Base-by-base conservation (phyloP, 2,329 filamentous ascomycete genomes). In the Aspergillus jensenii region DNA sequence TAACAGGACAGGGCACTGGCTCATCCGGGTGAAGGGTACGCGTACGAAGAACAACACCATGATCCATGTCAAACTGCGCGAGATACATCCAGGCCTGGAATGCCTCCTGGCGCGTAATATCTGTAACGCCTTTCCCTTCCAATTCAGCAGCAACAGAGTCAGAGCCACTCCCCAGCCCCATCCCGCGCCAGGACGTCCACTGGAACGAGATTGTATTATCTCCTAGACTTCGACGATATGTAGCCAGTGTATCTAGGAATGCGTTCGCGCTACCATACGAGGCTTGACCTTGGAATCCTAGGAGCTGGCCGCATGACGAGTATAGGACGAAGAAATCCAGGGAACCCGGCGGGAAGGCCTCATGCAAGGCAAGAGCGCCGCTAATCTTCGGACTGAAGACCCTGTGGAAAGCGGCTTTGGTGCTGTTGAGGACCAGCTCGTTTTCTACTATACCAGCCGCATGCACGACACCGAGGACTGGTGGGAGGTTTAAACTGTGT, bases 61-160 rank as follows among this genome's bases (percentile, higher is more conserved):
- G 73, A n/a, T 73, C 72, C 5, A 73, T 67, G 45, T 78, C 67
- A 55, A 71, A 71, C 12, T 66, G 65, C 12, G 62, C 63, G 4
- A 78, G 41, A 55, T 78, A 66, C 33, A 72, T 63, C 77, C 78
- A 80, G 4, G 78, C 78, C 3, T 64, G 67, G 63, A 80, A 79
- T 0, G 67, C 78, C 53, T 80, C 78, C 2, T 77, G 69, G 9
- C 64, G 59, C 0, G 70, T 75, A 46, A 81, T 70, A 47, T 75
- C 74, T 1, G 76, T 78, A 50, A 81, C 76, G 4, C 78, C 78
- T 59, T 75, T 77, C 55, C 62, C 69, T 17, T 71, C 64, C 5
- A 81, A 63, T 61, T 81, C 79, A 0, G 71, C 68, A n/a, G 67
- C 67, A 19, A 81, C 64, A 59, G 77, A 76, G 12, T 75, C 74